These are phyloP conservation scores for Dactylellina drechsleri DNA, from an alignment of 2,329 filamentous ascomycete species.

Conservation along the genomic window DNA sequence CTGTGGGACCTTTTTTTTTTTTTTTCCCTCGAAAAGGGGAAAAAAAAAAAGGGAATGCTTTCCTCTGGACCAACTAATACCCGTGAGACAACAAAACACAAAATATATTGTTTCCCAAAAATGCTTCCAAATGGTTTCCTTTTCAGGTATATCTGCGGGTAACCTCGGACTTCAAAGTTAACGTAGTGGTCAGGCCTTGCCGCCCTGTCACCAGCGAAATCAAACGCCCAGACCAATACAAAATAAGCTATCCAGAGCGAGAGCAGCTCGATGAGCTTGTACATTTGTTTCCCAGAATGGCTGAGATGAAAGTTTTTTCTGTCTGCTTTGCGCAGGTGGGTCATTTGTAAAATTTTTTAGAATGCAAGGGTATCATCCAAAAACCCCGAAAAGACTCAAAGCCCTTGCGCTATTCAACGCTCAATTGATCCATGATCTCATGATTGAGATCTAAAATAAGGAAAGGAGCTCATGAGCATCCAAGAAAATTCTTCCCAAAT, in stretches of 20 bases:
- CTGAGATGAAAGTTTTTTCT: background rate
- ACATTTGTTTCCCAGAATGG: background rate
- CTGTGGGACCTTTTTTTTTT: too few relatives aligned
- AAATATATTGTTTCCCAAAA: too few relatives aligned
- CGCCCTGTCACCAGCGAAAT: background rate
- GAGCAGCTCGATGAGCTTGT: background rate
- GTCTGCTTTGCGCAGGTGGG: too few relatives aligned
- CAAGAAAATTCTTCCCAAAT: background rate
- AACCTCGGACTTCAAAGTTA: conserved; percentile 18
- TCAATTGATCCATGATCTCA: conserved; percentile 1
- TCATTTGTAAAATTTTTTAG: too few relatives aligned
- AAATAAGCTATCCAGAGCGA: background rate
- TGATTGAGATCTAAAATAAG: background rate
- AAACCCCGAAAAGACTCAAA: background rate
- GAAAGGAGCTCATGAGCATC: conserved; percentile 4
- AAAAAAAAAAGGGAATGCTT: too few relatives aligned
- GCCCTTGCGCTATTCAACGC: background rate
- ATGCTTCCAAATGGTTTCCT: conserved; percentile 11
- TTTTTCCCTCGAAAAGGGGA: too few relatives aligned
- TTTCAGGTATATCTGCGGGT: conserved; percentile 15
- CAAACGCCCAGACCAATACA: background rate
- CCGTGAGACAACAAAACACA: too few relatives aligned
- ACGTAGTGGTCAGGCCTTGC: conserved; percentile 15
- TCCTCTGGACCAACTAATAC: too few relatives aligned
- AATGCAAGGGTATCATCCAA: too few relatives aligned